Percentiles rank a stretch among this genome's conserved stretches.
phyloP scores from a whole-genome alignment of 192 early-diverging fungal species.

The Funneliformis geosporum region DNA sequence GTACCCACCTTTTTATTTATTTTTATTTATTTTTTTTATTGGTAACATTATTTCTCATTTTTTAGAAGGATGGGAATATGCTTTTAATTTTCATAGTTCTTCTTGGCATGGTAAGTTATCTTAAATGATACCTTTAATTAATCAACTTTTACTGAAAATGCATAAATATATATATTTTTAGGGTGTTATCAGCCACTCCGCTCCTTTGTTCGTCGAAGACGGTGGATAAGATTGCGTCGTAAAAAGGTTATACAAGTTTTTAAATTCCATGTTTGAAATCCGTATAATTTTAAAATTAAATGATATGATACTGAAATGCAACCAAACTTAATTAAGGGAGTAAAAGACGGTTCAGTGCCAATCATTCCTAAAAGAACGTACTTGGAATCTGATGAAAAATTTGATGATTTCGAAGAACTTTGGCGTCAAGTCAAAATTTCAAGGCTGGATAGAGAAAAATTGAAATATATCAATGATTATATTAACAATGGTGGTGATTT shows the following conservation, averaged over 20 bases:
- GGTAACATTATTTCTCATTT: neutral
- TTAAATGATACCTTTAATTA: neutral
- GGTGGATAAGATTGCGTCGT: conserved; percentile 54
- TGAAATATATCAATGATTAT: neutral
- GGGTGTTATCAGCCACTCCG: conserved; percentile 49
- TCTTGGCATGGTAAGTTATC: conserved; percentile 54
- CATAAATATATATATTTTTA: conserved; percentile 13
- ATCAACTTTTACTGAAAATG: neutral
- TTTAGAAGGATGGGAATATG: conserved; percentile 57
- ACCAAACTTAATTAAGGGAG: too few species aligned
- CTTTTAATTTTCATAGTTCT: conserved; percentile 51
- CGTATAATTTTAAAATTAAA: too few species aligned
- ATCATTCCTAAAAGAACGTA: neutral
- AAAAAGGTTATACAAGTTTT: conserved; percentile 31
- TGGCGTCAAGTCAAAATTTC: neutral
- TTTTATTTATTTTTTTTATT: neutral
- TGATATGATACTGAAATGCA: neutral
- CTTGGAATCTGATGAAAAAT: neutral
- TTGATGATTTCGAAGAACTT: neutral
- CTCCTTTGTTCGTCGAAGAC: conserved; percentile 56
- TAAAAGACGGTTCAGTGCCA: neutral
- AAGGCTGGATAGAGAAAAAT: conserved; percentile 13
- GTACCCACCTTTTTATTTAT: conserved; percentile 5
- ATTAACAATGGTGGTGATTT: neutral
- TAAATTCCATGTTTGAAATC: neutral